phyloP scores from a whole-genome alignment of 371 early-diverging fungal genomes.

The Nematocida homosporus region DNA sequence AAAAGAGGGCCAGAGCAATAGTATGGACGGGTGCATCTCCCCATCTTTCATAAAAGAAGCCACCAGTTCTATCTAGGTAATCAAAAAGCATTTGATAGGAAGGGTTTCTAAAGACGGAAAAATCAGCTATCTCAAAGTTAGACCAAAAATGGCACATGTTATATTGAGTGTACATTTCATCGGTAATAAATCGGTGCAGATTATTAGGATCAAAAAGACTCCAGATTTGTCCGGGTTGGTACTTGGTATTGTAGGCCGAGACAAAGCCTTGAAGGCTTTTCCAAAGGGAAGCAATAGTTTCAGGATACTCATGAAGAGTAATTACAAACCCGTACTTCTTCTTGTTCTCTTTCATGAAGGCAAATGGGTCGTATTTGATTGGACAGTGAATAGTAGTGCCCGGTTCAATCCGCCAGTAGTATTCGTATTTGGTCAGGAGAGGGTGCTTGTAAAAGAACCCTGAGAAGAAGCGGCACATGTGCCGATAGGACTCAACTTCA shows the following conservation, averaged over 20 bases:
- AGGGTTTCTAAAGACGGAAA: conserved; percentile 74
- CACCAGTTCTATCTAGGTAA: conserved; percentile 76
- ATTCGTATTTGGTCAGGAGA: conserved; percentile 74
- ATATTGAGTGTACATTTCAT: conserved; percentile 63
- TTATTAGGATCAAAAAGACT: conserved; percentile 25
- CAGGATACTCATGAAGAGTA: conserved; percentile 72
- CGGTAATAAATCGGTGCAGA: conserved; percentile 52
- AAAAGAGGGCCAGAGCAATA: conserved; percentile 72
- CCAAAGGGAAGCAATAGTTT: conserved; percentile 79
- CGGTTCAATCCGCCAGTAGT: conserved; percentile 93
- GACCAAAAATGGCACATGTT: conserved; percentile 84
- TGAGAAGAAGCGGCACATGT: conserved; percentile 85
- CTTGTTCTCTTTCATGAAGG: conserved; percentile 71
- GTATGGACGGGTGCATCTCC: conserved; percentile 91
- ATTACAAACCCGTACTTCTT: conserved; percentile 78
- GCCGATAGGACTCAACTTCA: conserved; percentile 76
- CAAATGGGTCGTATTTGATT: conserved; percentile 78
- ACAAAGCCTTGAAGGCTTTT: conserved; percentile 69
- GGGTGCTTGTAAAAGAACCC: conserved; percentile 81
- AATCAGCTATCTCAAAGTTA: conserved; percentile 85
- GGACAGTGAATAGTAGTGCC: conserved; percentile 77
- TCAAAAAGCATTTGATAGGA: conserved; percentile 75
- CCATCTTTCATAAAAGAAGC: conserved; percentile 87
- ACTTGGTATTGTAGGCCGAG: conserved; percentile 38
- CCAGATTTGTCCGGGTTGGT: conserved; percentile 36